Evolutionary conservation across 2,329 filamentous ascomycete species (phyloP), one percentile per base, ranked within the genome.

Genomic region (Torrubiellomyces zombiae): DNA sequence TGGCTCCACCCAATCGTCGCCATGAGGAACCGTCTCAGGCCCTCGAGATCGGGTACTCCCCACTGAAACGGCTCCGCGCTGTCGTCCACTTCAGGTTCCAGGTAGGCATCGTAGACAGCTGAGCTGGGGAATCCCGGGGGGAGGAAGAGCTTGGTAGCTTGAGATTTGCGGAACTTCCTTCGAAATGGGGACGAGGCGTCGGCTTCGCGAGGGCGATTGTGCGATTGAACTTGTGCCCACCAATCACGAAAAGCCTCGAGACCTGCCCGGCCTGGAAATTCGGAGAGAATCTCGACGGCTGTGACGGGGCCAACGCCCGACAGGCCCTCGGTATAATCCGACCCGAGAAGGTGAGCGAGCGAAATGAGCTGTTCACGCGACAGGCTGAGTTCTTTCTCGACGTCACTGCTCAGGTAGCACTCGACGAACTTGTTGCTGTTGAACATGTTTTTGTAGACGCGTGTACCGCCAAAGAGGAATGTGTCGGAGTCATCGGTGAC

Each of bases 371-470:
- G 81, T 27, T 76, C 64, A n/a, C 86, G 71, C 3, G 80, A 76
- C 0, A 98, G 67, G 0, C 79, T 81, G 33, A 94, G 75, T 39
- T 98, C 91, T 38, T 78, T 78, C 40, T 92, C 81, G 1, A 98
- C 60, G 42, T 98, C 89, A 0, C 58, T 60, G 3, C 73, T 56
- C 7, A 98, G 65, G 45, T 95, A 98, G 52, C 89, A 95, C 53
- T 98, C 89, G 20, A 98, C 89, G 39, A 82, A 92, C 47, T 98
- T 98, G 49, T 89, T 89, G 39, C 82, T 76, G 51, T 94, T 98
- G 61, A 98, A 98, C 83, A 98, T 92, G 57, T 98, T 98, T 51
- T 98, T 98, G 62, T 98, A 98, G 13, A 98, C 78, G 11, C 86
- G 67, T 0, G 83, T 98, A 18, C 89, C 91, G 11, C 89, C 91